A percentile compares a stretch with the other conserved stretches of the same genome.
These are phyloP conservation scores for Calonectria pseudoturangicola DNA, from an alignment of 2,329 filamentous ascomycete genomes.

Conservation along the genomic window DNA sequence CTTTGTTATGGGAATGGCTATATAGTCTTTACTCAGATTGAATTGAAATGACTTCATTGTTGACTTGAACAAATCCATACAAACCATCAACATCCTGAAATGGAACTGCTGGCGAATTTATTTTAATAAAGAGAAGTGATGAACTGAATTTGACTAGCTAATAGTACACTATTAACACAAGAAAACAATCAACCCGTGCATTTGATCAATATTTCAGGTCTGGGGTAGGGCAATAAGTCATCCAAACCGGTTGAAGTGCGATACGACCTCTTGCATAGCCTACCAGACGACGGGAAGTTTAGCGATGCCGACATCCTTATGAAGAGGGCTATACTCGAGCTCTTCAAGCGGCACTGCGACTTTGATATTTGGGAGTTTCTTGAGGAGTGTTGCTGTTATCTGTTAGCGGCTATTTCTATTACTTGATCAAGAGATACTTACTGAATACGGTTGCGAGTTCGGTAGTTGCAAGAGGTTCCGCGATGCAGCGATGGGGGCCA, in stretches of 20 bases:
- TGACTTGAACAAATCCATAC: too few relatives aligned
- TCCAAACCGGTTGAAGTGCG: too few relatives aligned
- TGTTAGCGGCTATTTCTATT: constrained; percentile 2
- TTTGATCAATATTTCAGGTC: too few relatives aligned
- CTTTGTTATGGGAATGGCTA: too few relatives aligned
- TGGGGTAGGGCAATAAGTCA: background rate
- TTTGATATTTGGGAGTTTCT: constrained; percentile 62
- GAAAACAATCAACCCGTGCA: background rate
- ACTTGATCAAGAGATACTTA: constrained; percentile 51
- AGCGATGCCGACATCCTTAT: constrained; percentile 63
- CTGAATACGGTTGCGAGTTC: constrained; percentile 67
- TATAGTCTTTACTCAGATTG: background rate
- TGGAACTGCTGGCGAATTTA: background rate
- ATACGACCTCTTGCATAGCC: background rate
- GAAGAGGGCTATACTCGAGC: constrained; percentile 61
- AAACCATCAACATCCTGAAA: background rate
- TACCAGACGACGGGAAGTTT: constrained; percentile 62
- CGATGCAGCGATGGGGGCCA: constrained; percentile 67
- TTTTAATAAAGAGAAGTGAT: constrained; percentile 5
- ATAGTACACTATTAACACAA: background rate
- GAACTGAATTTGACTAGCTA: background rate
- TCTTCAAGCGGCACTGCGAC: constrained; percentile 62
- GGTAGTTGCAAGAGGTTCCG: constrained; percentile 64
- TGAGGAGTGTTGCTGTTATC: constrained; percentile 60
- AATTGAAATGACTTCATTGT: background rate